Base-by-base conservation (phyloP, 305 asterid genomes). In the Fraxinus baroniana region DNA sequence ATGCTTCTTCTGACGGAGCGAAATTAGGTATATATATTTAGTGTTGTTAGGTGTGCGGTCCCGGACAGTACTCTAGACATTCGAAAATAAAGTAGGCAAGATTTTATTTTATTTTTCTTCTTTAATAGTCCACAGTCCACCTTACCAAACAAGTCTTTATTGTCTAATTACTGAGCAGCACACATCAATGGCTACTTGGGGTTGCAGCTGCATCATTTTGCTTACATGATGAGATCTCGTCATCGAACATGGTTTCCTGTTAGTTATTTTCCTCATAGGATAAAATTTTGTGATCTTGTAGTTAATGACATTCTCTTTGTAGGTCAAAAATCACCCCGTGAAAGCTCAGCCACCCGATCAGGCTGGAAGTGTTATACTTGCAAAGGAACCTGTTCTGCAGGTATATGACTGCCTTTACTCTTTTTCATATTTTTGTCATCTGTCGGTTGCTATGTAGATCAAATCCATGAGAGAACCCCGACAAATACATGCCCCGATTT, bases 261-360 rank as follows among this genome's bases (percentile, higher is more conserved):
- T 57, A 20, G 33, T 64, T 64, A 64, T 20, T 24, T 64, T 24
- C 72, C 33, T 18, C 17, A 37, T 6, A 33, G 1, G 36, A 52
- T 49, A 33, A 13, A 82, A 5, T 81, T 13, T 28, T 41, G 36
- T 78, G 39, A 9, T 28, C 52, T 18, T 76, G 74, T 62, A 70
- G 49, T 64, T 87, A 81, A 83, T 79, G 44, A 17, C 5, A 1
- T 87, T 39, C 36, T 78, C 75, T 37, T 74, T 81, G 80, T 81
- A 96, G 99, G 94, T 96, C 3, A 94, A 93, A 89, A 91, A 83
- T 79, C 99, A 96, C 86, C 99, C 99, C 0, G 97, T 96, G 84
- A 96, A 94, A 88, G 87, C 94, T 83, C 98, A 96, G 89, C 92
- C 97, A 62, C 84, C 92, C 0, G 99, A 94, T 71, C 97, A 76